Percentiles rank a stretch among this genome's conserved stretches.
Conservation (phyloP, 495 filamentous ascomycete species). For the Neurospora sp. region DNA sequence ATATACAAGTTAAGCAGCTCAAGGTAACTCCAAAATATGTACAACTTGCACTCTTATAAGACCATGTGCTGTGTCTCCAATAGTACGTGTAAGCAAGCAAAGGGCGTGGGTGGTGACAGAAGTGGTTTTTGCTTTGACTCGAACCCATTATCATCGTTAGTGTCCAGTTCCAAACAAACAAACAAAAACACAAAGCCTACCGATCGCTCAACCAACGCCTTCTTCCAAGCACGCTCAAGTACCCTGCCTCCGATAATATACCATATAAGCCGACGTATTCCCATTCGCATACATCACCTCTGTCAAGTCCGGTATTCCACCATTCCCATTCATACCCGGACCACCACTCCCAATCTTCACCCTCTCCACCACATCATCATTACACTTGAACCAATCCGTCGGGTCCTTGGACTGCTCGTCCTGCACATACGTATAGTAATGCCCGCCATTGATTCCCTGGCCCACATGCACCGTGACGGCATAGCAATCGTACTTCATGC, state of each 20-base stretch:
- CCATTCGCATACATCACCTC: slow-evolving; percentile 14
- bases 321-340: background rate
- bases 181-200: background rate
- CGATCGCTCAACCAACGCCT: background rate
- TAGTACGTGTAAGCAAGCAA: background rate
- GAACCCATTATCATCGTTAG: background rate
- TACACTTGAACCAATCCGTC: slow-evolving; percentile 23
- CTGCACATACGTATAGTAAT: slow-evolving; percentile 33
- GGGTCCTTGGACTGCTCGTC: slow-evolving; percentile 18
- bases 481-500: slow-evolving; percentile 34
- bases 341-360: slow-evolving; percentile 16
- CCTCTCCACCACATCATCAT: slow-evolving; percentile 18
- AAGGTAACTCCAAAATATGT: background rate
- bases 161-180: background rate
- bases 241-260: slow-evolving; percentile 17
- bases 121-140: background rate
- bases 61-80: background rate
- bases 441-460: slow-evolving; percentile 20
- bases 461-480: slow-evolving; percentile 33
- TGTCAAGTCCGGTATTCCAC: slow-evolving; percentile 2
- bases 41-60: background rate
- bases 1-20: background rate
- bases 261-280: slow-evolving; percentile 18
- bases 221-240: background rate
- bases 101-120: background rate